Evolutionary conservation across 2,329 filamentous ascomycete genomes (phyloP).

Genomic region (Trichoderma atrobrunneum): DNA sequence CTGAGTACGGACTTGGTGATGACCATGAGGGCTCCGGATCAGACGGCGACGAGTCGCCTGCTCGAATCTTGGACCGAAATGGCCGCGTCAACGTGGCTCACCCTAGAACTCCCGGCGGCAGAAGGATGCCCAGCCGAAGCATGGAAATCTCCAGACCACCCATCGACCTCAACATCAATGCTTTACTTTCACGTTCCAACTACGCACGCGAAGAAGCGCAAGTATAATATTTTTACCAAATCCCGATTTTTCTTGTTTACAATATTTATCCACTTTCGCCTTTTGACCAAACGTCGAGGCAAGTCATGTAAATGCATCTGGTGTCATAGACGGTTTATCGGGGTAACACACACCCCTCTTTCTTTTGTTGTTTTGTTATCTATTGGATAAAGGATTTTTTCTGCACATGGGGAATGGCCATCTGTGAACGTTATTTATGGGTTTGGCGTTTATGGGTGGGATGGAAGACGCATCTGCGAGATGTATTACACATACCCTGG

Average conservation of each 20-base stretch:
- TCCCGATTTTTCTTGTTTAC: neutral
- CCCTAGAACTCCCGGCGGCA: slow-evolving; percentile 52
- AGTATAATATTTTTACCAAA: neutral
- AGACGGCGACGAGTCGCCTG: slow-evolving; percentile 43
- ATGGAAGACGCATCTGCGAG: neutral
- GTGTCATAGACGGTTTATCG: neutral
- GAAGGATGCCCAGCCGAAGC: slow-evolving; percentile 54
- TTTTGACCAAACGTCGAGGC: neutral
- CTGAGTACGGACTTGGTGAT: slow-evolving; percentile 59
- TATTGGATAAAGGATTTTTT: neutral
- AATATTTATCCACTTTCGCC: neutral
- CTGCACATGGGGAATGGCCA: neutral
- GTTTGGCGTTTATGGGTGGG: neutral
- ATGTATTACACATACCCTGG: slow-evolving; percentile 10
- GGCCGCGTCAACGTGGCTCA: slow-evolving; percentile 59
- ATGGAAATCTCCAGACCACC: slow-evolving; percentile 49
- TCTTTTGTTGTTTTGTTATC: neutral
- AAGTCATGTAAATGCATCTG: neutral
- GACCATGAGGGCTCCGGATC: slow-evolving; percentile 40
- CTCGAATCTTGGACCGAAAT: slow-evolving; percentile 48
- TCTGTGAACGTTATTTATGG: neutral
- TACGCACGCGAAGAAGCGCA: slow-evolving; percentile 1
- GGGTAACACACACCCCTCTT: neutral
- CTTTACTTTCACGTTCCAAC: slow-evolving; percentile 19
- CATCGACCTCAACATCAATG: slow-evolving; percentile 29